A percentile compares a stretch with the other conserved stretches of the same genome.
These are phyloP conservation scores for Tulasnella sp. DNA, from an alignment of 768 basidiomycete species.

Conservation along the genomic window DNA sequence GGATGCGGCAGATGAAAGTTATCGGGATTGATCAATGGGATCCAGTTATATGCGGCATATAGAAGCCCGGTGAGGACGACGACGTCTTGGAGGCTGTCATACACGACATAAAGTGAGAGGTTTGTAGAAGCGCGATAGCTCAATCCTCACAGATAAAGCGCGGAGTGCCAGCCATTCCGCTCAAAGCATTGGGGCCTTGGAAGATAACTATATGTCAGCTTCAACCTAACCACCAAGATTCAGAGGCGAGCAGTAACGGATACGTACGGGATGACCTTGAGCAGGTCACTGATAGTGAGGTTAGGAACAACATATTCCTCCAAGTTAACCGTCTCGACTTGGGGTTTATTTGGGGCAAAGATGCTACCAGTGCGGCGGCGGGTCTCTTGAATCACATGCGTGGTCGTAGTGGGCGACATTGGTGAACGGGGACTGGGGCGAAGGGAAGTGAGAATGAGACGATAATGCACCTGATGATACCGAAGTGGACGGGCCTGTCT, in stretches of 20 bases:
- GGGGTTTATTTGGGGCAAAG: conserved; percentile 11
- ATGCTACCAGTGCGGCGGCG: neutral
- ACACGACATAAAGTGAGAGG: neutral
- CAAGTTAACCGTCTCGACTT: conserved; percentile 5
- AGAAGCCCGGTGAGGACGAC: conserved; percentile 28
- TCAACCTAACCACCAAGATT: neutral
- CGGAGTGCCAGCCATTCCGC: conserved; percentile 32
- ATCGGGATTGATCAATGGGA: conserved; percentile 26
- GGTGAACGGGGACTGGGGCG: too few relatives aligned
- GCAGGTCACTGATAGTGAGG: conserved; percentile 33
- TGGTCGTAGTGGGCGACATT: too few relatives aligned
- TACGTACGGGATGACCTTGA: conserved; percentile 33
- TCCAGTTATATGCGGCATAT: conserved; percentile 29
- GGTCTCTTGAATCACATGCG: too few relatives aligned
- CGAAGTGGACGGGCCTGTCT: neutral
- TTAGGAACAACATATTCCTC: conserved; percentile 31
- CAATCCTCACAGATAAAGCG: conserved; percentile 28
- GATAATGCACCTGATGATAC: neutral
- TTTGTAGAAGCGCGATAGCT: neutral
- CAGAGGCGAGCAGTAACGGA: neutral
- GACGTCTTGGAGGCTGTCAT: conserved; percentile 28
- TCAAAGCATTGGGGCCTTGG: conserved; percentile 35
- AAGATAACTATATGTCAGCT: neutral
- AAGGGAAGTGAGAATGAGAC: neutral
- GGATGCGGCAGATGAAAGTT: conserved; percentile 21